Evolutionary conservation across 192 early-diverging fungal species (phyloP), one percentile per base, ranked within the genome.

Genomic region (Jimgerdemannia lactiflua): DNA sequence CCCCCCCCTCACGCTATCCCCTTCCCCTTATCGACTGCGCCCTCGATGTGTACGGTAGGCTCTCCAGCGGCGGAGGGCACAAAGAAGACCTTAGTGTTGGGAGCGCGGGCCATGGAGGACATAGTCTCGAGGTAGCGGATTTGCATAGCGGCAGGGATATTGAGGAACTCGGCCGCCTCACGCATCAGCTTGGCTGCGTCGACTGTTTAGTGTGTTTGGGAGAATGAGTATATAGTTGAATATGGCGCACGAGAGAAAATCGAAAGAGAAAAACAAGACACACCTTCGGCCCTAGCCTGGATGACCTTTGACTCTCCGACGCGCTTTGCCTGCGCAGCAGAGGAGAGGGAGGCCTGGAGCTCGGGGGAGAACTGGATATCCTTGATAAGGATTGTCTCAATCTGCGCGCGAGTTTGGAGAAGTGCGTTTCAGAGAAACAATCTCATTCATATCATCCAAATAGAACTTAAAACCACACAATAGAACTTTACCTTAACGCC

Each of bases 51-150:
- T n/a, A n/a, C n/a, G n/a, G n/a, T n/a, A n/a, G n/a, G n/a, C n/a
- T n/a, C n/a, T n/a, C n/a, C n/a, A n/a, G 69, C 17, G 18, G 71
- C 63, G 71, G 64, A 18, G 11, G 92, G 92, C 70, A 94, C 83
- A 75, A 94, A 94, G 73, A 94, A 71, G 2, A 93, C 87, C 80
- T 94, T 92, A 4, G 93, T 92, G 49, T 92, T 90, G 4, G 89
- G 85, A 8, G 84, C 79, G 78, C 89, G 90, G 64, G 95, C 86
- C 91, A 97, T 94, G 77, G 80, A 78, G 10, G 85, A 82, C 84
- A 98, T 83, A 18, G 95, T 98, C 63, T 97, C 95, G 14, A 97
- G 82, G 67, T 95, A 97, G 41, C 95, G 88, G 70, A 97, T 97
- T 84, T 98, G 95, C 49, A 77, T 67, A 17, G 78, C 75, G 39